Percentiles rank a stretch among this genome's conserved stretches.
Conservation (phyloP, 2,329 filamentous ascomycete genomes). For the Penicillium capsulatum region DNA sequence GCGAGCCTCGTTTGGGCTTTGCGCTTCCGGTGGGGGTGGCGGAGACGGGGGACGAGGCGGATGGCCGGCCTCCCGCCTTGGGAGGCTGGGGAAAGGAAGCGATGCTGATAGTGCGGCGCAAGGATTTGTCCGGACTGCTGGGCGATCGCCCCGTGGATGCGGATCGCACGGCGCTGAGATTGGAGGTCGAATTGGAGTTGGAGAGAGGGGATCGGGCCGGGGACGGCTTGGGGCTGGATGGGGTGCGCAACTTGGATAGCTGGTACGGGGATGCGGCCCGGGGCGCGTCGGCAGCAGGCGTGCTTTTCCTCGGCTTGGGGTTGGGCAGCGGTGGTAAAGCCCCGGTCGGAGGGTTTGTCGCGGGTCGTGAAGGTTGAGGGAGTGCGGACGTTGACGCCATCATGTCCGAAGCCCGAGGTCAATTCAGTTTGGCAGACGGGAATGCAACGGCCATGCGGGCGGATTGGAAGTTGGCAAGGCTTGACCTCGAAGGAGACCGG, state of each 20-base stretch:
- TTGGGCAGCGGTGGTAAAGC: slow-evolving; percentile 71
- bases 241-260: slow-evolving; percentile 57
- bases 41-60: slow-evolving; percentile 52
- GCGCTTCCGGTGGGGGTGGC: slow-evolving; percentile 30
- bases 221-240: slow-evolving; percentile 51
- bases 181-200: slow-evolving; percentile 48
- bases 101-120: slow-evolving; percentile 88
- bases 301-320: slow-evolving; percentile 65
- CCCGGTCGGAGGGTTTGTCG: slow-evolving; percentile 64
- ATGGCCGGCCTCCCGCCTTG: slow-evolving; percentile 60
- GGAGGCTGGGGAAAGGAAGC: slow-evolving; percentile 91
- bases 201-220: slow-evolving; percentile 49
- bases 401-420: slow-evolving; percentile 2
- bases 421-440: slow-evolving; percentile 2
- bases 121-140: slow-evolving; percentile 57
- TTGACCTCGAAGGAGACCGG: no score
- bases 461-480: background rate
- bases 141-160: slow-evolving; percentile 53
- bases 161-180: slow-evolving; percentile 55
- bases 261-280: slow-evolving; percentile 43
- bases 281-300: slow-evolving; percentile 48
- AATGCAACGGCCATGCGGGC: slow-evolving; percentile 17
- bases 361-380: slow-evolving; percentile 59
- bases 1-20: slow-evolving; percentile 54
- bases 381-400: slow-evolving; percentile 53